Evolutionary conservation across 2,329 filamentous ascomycete genomes (phyloP).

Genomic region (Alternaria postmessia): DNA sequence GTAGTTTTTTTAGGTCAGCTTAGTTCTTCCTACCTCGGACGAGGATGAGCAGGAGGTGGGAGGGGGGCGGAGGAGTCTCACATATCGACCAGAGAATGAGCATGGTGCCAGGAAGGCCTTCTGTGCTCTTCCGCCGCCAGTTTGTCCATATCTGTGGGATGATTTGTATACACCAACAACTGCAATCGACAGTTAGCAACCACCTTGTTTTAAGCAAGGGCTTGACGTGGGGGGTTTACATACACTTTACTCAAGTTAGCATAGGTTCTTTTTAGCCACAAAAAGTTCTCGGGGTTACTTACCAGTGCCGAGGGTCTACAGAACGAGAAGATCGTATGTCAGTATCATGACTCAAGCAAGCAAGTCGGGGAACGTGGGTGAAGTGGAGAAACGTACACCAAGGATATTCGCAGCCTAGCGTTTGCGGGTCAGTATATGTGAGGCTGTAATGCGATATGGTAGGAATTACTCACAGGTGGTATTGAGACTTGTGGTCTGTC

Average conservation of each 20-base stretch:
- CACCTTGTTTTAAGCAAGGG: not conserved
- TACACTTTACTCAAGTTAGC: constrained; percentile 38
- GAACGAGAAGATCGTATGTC: constrained; percentile 9
- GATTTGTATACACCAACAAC: constrained; percentile 55
- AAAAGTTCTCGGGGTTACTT: constrained; percentile 11
- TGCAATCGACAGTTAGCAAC: constrained; percentile 33
- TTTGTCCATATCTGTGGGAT: constrained; percentile 66
- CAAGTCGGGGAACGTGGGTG: not conserved
- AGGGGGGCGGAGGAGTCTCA: constrained; percentile 22
- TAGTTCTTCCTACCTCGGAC: not conserved
- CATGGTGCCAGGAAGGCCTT: constrained; percentile 68
- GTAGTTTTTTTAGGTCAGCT: not conserved
- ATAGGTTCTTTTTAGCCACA: not conserved
- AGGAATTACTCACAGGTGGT: constrained; percentile 37
- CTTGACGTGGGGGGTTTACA: constrained; percentile 3
- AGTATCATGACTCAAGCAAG: constrained; percentile 20
- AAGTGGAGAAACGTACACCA: constrained; percentile 40
- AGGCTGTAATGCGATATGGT: not conserved
- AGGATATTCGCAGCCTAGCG: constrained; percentile 50
- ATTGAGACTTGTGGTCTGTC: constrained; percentile 47
- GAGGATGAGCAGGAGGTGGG: not conserved
- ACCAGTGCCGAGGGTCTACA: constrained; percentile 52
- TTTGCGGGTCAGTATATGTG: constrained; percentile 28
- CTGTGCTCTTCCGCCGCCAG: constrained; percentile 67
- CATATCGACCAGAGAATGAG: constrained; percentile 70